Evolutionary conservation across 352 stramenopile species (phyloP).

Genomic region (Phytophthora litchii): DNA sequence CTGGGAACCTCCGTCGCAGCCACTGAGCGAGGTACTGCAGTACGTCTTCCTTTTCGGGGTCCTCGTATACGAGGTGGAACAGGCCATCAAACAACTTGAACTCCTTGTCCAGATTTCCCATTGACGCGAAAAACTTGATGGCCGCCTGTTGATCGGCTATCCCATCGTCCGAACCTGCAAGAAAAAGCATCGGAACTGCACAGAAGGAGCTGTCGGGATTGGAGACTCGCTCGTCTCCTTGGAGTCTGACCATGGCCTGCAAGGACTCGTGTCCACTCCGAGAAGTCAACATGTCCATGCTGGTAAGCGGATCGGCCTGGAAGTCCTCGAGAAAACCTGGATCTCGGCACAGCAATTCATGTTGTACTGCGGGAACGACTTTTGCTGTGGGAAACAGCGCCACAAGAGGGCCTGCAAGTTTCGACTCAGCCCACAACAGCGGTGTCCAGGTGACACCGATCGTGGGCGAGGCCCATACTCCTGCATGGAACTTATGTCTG

Average conservation of each 20-base stretch:
- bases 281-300: conserved; percentile 48
- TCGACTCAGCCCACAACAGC: conserved; percentile 44
- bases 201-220: conserved; percentile 41
- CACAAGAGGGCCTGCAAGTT: conserved; percentile 43
- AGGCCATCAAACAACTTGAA: conserved; percentile 61
- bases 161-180: conserved; percentile 51
- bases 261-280: conserved; percentile 38
- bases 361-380: conserved; percentile 58
- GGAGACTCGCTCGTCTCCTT: conserved; percentile 34
- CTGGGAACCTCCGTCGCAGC: conserved; percentile 32
- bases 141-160: conserved; percentile 51
- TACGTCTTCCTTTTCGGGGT: conserved; percentile 55
- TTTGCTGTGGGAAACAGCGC: conserved; percentile 38
- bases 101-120: conserved; percentile 60
- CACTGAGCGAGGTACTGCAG: conserved; percentile 32
- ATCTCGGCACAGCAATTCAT: conserved; percentile 41
- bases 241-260: conserved; percentile 38
- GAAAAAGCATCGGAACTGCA: conserved; percentile 31
- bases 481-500: conserved; percentile 51
- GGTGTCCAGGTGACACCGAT: conserved; percentile 55
- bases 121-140: conserved; percentile 50
- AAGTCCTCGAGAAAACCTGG: conserved; percentile 49
- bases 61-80: conserved; percentile 67
- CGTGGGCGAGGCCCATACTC: conserved; percentile 57
- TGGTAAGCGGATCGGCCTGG: conserved; percentile 51